Evolutionary conservation across 2,329 filamentous ascomycete species (phyloP).

Genomic region (Magnaporthales sp.): DNA sequence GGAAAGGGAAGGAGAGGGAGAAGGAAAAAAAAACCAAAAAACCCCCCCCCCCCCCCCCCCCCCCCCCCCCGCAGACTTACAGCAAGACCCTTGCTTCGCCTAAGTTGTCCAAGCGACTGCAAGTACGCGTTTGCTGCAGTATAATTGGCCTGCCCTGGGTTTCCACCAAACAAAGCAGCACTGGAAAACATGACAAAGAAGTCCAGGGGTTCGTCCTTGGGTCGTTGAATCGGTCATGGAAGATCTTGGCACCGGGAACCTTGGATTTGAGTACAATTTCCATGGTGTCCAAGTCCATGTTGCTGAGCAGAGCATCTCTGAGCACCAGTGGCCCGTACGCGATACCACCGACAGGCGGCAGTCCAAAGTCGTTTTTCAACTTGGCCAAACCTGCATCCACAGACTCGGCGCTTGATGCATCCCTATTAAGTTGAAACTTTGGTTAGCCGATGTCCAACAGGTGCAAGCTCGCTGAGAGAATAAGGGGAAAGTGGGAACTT

Average conservation of each 20-base stretch:
- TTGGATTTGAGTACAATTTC: slow-evolving; percentile 15
- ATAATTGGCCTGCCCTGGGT: slow-evolving; percentile 31
- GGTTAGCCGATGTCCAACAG: background rate
- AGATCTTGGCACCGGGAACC: slow-evolving; percentile 14
- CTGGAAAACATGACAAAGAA: slow-evolving; percentile 24
- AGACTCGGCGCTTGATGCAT: background rate
- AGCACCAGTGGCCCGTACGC: slow-evolving; percentile 12
- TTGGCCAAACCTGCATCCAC: background rate
- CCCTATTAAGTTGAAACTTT: background rate
- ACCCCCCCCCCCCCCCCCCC: too few relatives aligned
- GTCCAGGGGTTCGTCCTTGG: slow-evolving; percentile 12
- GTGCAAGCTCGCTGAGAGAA: background rate
- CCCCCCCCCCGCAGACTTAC: too few relatives aligned
- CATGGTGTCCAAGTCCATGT: slow-evolving; percentile 10
- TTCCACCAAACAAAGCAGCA: slow-evolving; percentile 15
- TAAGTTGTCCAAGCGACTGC: slow-evolving; percentile 20
- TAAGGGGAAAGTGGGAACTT: background rate
- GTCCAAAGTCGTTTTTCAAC: background rate
- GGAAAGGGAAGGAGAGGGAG: too few relatives aligned
- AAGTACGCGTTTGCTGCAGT: slow-evolving; percentile 28
- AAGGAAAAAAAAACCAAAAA: background rate
- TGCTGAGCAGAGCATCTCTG: slow-evolving; percentile 9
- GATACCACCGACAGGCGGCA: slow-evolving; percentile 5
- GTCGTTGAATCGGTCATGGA: slow-evolving; percentile 16
- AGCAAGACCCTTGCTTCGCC: slow-evolving; percentile 26